Evolutionary conservation across 2,329 filamentous ascomycete genomes (phyloP).

Genomic region (Hymenoscyphus repandus): DNA sequence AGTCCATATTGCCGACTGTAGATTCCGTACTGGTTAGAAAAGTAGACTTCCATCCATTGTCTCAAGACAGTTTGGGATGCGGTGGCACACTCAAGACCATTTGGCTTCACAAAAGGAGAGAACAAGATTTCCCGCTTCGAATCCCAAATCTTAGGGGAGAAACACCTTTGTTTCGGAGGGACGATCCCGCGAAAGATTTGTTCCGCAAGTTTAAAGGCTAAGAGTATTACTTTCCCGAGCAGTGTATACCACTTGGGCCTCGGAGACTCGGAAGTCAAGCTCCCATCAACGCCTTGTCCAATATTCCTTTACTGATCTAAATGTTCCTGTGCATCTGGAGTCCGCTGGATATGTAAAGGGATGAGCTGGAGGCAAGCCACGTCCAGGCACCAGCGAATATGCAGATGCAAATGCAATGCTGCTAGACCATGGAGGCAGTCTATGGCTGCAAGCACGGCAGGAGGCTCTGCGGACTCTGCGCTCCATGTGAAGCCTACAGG

Average conservation of each 20-base stretch:
- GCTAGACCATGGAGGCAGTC: not conserved
- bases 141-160: slow-evolving; percentile 46
- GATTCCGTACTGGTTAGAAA: too few species aligned
- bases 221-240: slow-evolving; percentile 60
- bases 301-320: slow-evolving; percentile 50
- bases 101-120: slow-evolving; percentile 45
- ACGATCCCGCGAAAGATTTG: slow-evolving; percentile 51
- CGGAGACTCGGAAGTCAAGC: slow-evolving; percentile 44
- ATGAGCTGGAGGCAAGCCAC: slow-evolving; percentile 1
- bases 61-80: too few species aligned
- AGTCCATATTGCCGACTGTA: too few species aligned
- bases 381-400: slow-evolving; percentile 1
- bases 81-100: slow-evolving; percentile 38
- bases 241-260: slow-evolving; percentile 57
- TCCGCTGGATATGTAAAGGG: slow-evolving; percentile 46
- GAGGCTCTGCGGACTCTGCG: not conserved
- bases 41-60: too few species aligned
- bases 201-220: slow-evolving; percentile 51
- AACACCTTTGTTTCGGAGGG: slow-evolving; percentile 57
- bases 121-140: slow-evolving; percentile 52
- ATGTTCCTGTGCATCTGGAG: slow-evolving; percentile 48
- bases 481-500: not conserved
- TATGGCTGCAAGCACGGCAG: not conserved
- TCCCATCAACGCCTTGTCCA: slow-evolving; percentile 56
- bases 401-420: not conserved